Percentiles rank a stretch among this genome's conserved stretches.
These are phyloP conservation scores for Leccinum aurantiacum DNA, from an alignment of 768 basidiomycete species.

Conservation along the genomic window DNA sequence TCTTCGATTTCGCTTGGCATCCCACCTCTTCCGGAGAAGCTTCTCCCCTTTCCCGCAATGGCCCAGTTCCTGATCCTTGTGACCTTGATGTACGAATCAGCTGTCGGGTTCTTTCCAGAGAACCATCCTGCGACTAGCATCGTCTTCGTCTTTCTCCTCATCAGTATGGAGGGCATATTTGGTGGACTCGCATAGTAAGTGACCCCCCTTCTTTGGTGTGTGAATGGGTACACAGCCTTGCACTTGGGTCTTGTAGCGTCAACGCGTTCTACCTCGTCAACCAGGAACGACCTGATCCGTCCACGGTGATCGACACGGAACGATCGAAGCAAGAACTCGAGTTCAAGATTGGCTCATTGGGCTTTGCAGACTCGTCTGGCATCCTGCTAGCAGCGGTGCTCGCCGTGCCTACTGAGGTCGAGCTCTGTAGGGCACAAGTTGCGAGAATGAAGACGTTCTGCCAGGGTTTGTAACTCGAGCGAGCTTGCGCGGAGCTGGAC, in stretches of 20 bases:
- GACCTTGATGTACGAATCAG: constrained; percentile 63
- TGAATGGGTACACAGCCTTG: not conserved
- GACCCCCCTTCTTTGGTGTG: not conserved
- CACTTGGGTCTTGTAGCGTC: constrained; percentile 49
- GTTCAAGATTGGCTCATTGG: constrained; percentile 89
- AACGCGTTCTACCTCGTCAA: constrained; percentile 86
- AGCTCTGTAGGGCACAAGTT: constrained; percentile 73
- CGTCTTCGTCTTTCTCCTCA: constrained; percentile 66
- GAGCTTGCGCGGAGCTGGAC: not conserved
- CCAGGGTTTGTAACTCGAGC: constrained; percentile 46
- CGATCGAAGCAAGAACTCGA: constrained; percentile 74
- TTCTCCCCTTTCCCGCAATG: constrained; percentile 76
- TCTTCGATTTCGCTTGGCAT: constrained; percentile 86
- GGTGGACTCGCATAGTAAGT: constrained; percentile 90
- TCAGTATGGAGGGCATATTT: constrained; percentile 88
- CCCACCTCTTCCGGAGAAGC: constrained; percentile 66
- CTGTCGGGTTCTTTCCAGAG: constrained; percentile 59
- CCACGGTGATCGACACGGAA: constrained; percentile 50
- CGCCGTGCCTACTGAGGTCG: constrained; percentile 56
- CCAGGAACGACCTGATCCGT: constrained; percentile 58
- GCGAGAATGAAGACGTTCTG: constrained; percentile 71
- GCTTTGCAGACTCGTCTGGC: constrained; percentile 79
- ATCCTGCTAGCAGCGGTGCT: constrained; percentile 47
- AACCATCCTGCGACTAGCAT: constrained; percentile 49
- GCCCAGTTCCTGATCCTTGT: constrained; percentile 67